Evolutionary conservation across 2,329 filamentous ascomycete genomes (phyloP).

Genomic region (Dichotomopilus funicola): DNA sequence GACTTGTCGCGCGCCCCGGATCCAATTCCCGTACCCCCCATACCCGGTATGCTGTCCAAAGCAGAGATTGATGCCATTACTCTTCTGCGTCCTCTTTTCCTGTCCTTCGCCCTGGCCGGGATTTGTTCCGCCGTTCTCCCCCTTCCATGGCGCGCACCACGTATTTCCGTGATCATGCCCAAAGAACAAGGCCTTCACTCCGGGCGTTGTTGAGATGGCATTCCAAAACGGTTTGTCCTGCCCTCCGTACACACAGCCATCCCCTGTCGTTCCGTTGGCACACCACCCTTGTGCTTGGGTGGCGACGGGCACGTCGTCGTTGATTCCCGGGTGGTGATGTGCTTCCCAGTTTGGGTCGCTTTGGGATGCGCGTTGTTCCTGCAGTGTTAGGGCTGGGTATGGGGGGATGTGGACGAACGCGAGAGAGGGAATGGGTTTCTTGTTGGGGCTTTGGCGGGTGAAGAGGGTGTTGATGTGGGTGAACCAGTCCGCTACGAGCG

Average conservation of each 20-base stretch:
- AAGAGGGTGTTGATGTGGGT: conserved; percentile 31
- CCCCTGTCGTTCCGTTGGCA: conserved; percentile 18
- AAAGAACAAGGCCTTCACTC: conserved; percentile 46
- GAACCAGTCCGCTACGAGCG: conserved; percentile 40
- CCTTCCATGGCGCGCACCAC: conserved; percentile 40
- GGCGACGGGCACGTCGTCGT: conserved; percentile 28
- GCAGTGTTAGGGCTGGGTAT: conserved; percentile 27
- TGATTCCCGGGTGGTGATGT: conserved; percentile 29
- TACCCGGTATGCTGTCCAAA: conserved; percentile 63
- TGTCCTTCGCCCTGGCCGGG: not conserved
- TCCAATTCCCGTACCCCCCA: conserved; percentile 61
- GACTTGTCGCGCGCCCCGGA: conserved; percentile 48
- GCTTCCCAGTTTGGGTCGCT: not conserved
- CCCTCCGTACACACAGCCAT: conserved; percentile 31
- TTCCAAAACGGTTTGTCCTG: conserved; percentile 52
- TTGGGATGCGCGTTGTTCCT: conserved; percentile 25
- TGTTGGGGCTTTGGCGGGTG: conserved; percentile 24
- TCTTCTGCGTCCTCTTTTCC: conserved; percentile 20
- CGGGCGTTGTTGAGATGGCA: conserved; percentile 42
- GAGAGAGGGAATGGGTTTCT: conserved; percentile 36
- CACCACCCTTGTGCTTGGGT: conserved; percentile 32
- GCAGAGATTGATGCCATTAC: conserved; percentile 33
- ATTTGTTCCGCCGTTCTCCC: conserved; percentile 10
- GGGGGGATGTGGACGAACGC: conserved; percentile 45
- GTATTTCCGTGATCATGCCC: conserved; percentile 55